Conservation (phyloP, 352 stramenopile species). For the Phytophthora boehmeriae region DNA sequence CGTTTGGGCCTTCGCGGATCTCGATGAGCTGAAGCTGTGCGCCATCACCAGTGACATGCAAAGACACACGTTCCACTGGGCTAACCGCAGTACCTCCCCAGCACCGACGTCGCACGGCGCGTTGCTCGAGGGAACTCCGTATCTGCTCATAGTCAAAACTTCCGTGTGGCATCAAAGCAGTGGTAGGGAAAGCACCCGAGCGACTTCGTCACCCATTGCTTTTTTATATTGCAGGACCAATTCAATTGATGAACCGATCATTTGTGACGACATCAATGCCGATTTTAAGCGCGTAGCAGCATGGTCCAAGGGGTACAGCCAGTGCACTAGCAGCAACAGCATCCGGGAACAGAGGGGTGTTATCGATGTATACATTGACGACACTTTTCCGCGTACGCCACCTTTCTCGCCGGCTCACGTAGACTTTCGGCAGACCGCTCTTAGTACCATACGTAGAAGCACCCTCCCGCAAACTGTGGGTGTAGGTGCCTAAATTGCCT, state of each 20-base stretch:
- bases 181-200: background rate
- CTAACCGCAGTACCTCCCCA: background rate
- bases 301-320: slow-evolving; percentile 4
- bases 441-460: slow-evolving; percentile 7
- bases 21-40: background rate
- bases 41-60: background rate
- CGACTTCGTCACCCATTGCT: background rate
- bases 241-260: background rate
- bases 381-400: slow-evolving; percentile 2
- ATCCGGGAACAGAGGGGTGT: slow-evolving; percentile 9
- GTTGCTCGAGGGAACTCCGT: background rate
- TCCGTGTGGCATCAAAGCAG: background rate
- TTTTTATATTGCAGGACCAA: background rate
- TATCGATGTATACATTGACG: slow-evolving; percentile 12
- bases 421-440: slow-evolving; percentile 4
- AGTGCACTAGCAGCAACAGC: background rate
- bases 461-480: slow-evolving; percentile 17
- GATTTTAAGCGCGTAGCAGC: background rate
- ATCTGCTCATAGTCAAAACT: background rate
- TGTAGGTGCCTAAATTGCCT: slow-evolving; percentile 15
- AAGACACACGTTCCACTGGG: background rate
- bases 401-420: slow-evolving; percentile 3
- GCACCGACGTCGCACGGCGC: background rate
- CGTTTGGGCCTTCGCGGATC: background rate
- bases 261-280: background rate